phyloP scores from a whole-genome alignment of 2,329 filamentous ascomycete genomes.

The Fusarium austroafricanum region DNA sequence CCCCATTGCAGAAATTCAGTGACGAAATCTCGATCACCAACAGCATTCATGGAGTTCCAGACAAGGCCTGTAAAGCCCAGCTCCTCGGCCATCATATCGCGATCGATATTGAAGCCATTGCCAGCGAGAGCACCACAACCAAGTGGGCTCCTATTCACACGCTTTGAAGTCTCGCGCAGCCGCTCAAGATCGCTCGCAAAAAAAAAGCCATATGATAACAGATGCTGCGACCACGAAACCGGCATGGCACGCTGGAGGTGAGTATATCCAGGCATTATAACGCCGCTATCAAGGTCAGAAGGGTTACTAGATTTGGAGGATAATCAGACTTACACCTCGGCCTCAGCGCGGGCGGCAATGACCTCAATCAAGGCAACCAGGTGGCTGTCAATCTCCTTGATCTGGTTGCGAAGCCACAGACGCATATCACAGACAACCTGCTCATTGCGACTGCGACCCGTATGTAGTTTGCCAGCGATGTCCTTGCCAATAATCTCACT shows the following conservation, averaged over 20 bases:
- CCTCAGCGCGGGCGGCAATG: constrained; percentile 70
- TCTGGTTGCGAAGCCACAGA: constrained; percentile 83
- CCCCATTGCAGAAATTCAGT: constrained; percentile 79
- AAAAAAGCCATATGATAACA: constrained; percentile 42
- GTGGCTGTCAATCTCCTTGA: constrained; percentile 75
- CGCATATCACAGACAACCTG: constrained; percentile 93
- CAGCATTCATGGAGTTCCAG: constrained; percentile 77
- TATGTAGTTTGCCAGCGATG: constrained; percentile 87
- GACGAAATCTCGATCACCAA: constrained; percentile 78
- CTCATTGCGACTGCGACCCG: constrained; percentile 87
- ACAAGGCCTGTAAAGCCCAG: constrained; percentile 67
- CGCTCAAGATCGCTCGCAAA: constrained; percentile 45
- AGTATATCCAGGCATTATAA: constrained; percentile 48
- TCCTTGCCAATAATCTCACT: constrained; percentile 72
- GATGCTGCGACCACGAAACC: constrained; percentile 34
- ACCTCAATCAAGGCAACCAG: constrained; percentile 78
- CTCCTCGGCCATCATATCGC: constrained; percentile 43
- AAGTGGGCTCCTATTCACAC: constrained; percentile 45
- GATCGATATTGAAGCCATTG: constrained; percentile 48
- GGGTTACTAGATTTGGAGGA: neutral
- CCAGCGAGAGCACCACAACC: constrained; percentile 44
- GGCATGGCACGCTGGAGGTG: constrained; percentile 45
- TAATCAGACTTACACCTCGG: constrained; percentile 43
- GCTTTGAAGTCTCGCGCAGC: constrained; percentile 38
- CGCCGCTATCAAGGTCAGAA: constrained; percentile 28